These are phyloP conservation scores for Schizophyllum commune DNA, from an alignment of 1,284 basidiomycete genomes.

Conservation along the genomic window DNA sequence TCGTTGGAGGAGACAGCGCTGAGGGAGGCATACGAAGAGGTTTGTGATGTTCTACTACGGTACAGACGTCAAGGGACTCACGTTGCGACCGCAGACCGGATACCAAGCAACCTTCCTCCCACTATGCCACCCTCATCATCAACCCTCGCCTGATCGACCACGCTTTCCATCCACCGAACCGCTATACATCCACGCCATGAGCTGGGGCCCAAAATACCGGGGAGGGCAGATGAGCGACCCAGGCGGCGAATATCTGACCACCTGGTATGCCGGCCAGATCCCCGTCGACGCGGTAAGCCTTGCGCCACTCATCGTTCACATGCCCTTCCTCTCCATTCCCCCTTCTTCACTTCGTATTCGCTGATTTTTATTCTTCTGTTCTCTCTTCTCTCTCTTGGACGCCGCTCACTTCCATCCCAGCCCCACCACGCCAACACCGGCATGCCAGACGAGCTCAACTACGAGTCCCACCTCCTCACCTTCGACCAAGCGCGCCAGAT, in stretches of 20 bases:
- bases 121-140: conserved; percentile 32
- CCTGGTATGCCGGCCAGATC: conserved; percentile 45
- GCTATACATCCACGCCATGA: conserved; percentile 30
- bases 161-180: conserved; percentile 34
- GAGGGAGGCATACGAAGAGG: conserved; percentile 62
- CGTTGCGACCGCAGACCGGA: conserved; percentile 34
- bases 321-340: background rate
- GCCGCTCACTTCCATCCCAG: background rate
- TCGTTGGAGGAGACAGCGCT: conserved; percentile 47
- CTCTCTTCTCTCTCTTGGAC: background rate
- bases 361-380: background rate
- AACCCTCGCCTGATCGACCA: conserved; percentile 19
- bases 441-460: conserved; percentile 49
- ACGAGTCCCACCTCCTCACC: conserved; percentile 26
- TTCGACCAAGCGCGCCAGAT: conserved; percentile 22
- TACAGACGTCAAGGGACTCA: background rate
- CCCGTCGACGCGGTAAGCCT: conserved; percentile 39
- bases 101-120: conserved; percentile 43
- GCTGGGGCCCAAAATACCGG: conserved; percentile 17
- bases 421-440: conserved; percentile 39
- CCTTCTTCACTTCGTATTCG: background rate
- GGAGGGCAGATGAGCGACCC: conserved; percentile 5
- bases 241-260: conserved; percentile 39
- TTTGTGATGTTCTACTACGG: conserved; percentile 17
- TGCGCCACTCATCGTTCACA: background rate